These are phyloP conservation scores for Sophora flavescens DNA, from an alignment of 306 rosid genomes.

Conservation along the genomic window DNA sequence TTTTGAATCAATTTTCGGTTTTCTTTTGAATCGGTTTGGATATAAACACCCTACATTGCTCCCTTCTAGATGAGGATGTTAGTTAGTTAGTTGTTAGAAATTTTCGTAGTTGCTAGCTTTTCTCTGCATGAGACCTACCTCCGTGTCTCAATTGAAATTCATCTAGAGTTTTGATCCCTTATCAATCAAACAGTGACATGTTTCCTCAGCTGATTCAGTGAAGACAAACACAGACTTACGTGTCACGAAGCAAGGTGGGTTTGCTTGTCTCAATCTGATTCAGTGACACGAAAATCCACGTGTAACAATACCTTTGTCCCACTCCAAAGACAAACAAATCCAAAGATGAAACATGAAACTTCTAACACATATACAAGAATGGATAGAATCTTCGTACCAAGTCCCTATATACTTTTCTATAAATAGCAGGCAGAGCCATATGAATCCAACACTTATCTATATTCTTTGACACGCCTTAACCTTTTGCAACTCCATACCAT, in stretches of 20 bases:
- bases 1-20: no score
- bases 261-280: constrained; percentile 40
- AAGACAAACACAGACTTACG: constrained; percentile 39
- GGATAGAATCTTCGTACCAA: background rate
- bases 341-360: constrained; percentile 18
- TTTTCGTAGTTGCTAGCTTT: background rate
- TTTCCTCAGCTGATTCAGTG: background rate
- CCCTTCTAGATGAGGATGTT: background rate
- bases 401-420: background rate
- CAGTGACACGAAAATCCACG: constrained; percentile 45
- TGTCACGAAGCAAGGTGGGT: constrained; percentile 41
- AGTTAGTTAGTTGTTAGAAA: background rate
- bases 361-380: constrained; percentile 22
- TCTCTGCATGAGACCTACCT: background rate
- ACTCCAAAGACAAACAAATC: constrained; percentile 29
- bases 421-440: background rate
- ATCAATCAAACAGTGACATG: constrained; percentile 1
- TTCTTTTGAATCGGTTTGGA: no score
- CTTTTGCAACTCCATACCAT: constrained; percentile 11
- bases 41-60: no score
- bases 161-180: constrained; percentile 21
- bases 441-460: background rate
- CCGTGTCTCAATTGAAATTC: background rate
- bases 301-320: constrained; percentile 18
- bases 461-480: background rate